Evolutionary conservation across 768 basidiomycete species (phyloP), one percentile per base, ranked within the genome.

Genomic region (Boletus barrowsii): DNA sequence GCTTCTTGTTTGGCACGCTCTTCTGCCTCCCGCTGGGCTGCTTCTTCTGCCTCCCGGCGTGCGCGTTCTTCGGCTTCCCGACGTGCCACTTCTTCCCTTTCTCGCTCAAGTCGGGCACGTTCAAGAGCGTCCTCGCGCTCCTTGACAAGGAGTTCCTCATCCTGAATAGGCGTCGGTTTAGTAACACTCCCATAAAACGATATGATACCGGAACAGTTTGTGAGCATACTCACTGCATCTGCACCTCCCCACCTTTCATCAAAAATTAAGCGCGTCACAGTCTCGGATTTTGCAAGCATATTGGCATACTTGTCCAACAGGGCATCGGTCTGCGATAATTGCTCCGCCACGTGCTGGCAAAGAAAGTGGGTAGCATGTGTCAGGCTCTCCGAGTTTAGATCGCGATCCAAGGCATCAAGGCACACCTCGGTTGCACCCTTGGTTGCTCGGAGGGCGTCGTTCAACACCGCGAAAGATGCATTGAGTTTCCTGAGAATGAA

Each of bases 241-340:
- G 83, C 87, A 3, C 90, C 90, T 50, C 80, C 73, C 87, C 87
- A 92, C 54, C 80, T 73, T 56, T 89, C 86, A 65, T 92, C 89
- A 56, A 90, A 83, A 17, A 92, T 82, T 53, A 91, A 69, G 30
- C 80, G 79, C 3, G 87, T 74, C 56, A 82, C 77, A 14, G 82
- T 78, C 68, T 90, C 89, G 3, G 88, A 87, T 66, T 82, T 84
- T 6, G 81, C 79, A 18, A 92, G 73, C 44, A 89, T 81, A 40
- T 71, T 73, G 41, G 88, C 80, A 64, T 92, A 92, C 76, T 83
- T 87, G 69, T 88, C 84, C 54, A 92, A 72, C 53, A 92, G 72
- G 1, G 79, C 80, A 62, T 91, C 83, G 0, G 90, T 91, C 58
- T 90, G 81, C 44, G 77, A 79, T 33, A 92, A 68, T 58, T 90